Evolutionary conservation across 202 grass and related monocot genomes (phyloP), one percentile per base, ranked within the genome.

Genomic region (Hordeum pubiflorum): DNA sequence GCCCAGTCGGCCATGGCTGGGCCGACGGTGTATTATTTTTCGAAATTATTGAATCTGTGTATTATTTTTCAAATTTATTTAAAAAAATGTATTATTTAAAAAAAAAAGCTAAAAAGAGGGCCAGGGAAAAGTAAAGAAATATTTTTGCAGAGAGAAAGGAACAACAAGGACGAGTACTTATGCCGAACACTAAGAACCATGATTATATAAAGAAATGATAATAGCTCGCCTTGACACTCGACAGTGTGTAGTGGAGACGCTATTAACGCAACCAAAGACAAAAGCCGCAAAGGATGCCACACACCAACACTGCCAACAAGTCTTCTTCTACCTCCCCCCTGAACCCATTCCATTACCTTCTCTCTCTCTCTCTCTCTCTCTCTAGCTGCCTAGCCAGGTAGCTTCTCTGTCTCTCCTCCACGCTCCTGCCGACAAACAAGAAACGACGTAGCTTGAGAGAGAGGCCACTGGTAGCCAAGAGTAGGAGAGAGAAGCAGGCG

Each of bases 241-340:
- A 89, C 87, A 85, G 82, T 62, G 87, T 89, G 36, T 89, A 89
- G 87, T 89, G 87, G 87, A 85, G 87, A 82, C 78, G 78, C 82
- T 81, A 81, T 89, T 89, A 89, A 85, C 48, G 26, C 82, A 89
- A 85, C 78, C 78, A 82, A 67, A 79, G 48, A 74, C 78, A 89
- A 89, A 89, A 89, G 82, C 82, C 78, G 74, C 72, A 70, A 86
- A 84, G 87, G 79, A 87, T 84, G 81, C 80, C 72, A 85, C 78
- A 63, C 83, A 41, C 39, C 48, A 54, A 54, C 48, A 54, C 48
- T 6, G 70, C 69, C 83, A 89, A 76, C 85, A 84, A 86, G 83
- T 84, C 72, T 59, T 56, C 72, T 41, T 77, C 79, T 78, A 46
- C 85, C 76, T 78, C 76, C 64, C 64, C 44, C 69, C 79, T 46